These are phyloP conservation scores for Pythium phragmitis DNA, from an alignment of 352 stramenopile genomes.

Conservation along the genomic window DNA sequence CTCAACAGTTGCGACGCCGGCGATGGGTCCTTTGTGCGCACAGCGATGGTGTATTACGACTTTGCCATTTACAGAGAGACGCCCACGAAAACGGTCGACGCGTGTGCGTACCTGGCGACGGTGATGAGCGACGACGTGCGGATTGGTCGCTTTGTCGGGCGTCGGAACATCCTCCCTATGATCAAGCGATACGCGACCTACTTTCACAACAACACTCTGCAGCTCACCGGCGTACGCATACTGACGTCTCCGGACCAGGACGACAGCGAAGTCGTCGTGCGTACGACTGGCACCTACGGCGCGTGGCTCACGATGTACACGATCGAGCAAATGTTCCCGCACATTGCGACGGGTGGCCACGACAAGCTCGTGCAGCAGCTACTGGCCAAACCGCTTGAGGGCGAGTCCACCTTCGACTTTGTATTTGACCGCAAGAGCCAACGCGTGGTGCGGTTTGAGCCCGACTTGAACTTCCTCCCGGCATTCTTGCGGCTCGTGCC, in stretches of 20 bases:
- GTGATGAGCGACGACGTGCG: constrained; percentile 19
- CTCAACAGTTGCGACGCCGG: constrained; percentile 10
- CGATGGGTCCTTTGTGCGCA: constrained; percentile 21
- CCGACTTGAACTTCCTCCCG: constrained; percentile 26
- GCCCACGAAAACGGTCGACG: constrained; percentile 9
- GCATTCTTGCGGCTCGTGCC: constrained; percentile 20
- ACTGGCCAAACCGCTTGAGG: constrained; percentile 8
- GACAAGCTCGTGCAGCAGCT: constrained; percentile 8
- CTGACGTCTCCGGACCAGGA: background rate
- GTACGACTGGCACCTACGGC: constrained; percentile 11
- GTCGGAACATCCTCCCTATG: constrained; percentile 16
- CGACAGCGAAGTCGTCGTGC: constrained; percentile 6
- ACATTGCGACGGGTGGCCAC: constrained; percentile 5
- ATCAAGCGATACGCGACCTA: constrained; percentile 22
- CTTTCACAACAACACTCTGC: constrained; percentile 8
- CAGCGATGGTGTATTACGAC: constrained; percentile 20
- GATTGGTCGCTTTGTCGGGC: constrained; percentile 16
- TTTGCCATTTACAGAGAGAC: constrained; percentile 3
- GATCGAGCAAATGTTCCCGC: constrained; percentile 15
- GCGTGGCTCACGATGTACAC: constrained; percentile 10
- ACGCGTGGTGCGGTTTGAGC: constrained; percentile 18
- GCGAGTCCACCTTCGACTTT: constrained; percentile 22
- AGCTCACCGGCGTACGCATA: constrained; percentile 8
- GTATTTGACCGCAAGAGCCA: constrained; percentile 12
- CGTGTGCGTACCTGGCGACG: constrained; percentile 15